Evolutionary conservation across 1,139 yeast genomes (phyloP), one percentile per base, ranked within the genome.

Genomic region (Lodderomyces elongisporus): DNA sequence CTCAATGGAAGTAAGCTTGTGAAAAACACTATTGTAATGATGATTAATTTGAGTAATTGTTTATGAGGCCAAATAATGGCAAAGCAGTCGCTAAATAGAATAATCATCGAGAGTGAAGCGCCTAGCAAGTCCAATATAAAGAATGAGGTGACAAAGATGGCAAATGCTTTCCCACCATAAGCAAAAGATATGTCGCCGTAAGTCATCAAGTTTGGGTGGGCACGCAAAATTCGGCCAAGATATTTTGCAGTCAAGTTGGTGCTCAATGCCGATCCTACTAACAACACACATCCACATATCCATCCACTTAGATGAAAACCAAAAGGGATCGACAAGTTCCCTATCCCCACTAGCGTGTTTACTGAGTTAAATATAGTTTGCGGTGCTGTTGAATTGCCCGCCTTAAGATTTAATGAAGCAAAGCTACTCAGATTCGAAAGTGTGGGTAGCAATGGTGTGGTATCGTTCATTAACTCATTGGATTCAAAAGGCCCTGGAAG

Each of bases 331-430:
- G 96, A 81, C 24, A 89, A 66, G 49, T 89, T 70, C 3, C 95
- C 96, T 30, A 89, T 77, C 0, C 96, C 97, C 48, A 88, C 77
- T 28, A 88, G 62, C 0, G 88, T 84, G 53, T 89, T 89, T 36
- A 88, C 79, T 3, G 94, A 78, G 52, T 89, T 89, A 64, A 89
- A 87, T 14, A 85, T 64, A 0, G 97, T 89, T 54, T 89, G 97
- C 1, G 89, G 82, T 0, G 79, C 81, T 0, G 96, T 88, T 0
- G 70, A 64, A 28, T 48, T 48, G 3, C 67, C 68, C 1, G 45
- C 43, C 2, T 44, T 41, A 28, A 34, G 28, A 26, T 32, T 28
- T 13, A 37, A 34, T 25, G 45, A 39, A 43, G 36, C 23, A 38
- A 35, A 2, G 37, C 35, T 14, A 31, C 27, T 25, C 18, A 15